phyloP scores from a whole-genome alignment of 1,139 yeast species.

The Taphrina betulina region DNA sequence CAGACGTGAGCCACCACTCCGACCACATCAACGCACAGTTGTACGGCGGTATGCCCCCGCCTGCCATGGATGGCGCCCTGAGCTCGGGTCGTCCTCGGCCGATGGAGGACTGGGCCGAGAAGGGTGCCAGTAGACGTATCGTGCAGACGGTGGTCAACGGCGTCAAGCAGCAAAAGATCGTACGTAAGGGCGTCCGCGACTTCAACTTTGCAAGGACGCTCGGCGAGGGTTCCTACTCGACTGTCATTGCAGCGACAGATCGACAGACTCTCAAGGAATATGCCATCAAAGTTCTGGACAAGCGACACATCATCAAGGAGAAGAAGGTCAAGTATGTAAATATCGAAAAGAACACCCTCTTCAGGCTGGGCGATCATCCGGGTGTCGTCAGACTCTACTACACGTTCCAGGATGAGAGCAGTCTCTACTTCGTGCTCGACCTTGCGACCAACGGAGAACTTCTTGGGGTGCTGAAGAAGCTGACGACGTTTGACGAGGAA shows the following conservation, averaged over 20 bases:
- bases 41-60: slow-evolving; percentile 20
- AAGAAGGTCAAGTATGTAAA: slow-evolving; percentile 94
- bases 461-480: slow-evolving; percentile 68
- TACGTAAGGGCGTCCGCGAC: slow-evolving; percentile 65
- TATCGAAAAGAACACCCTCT: slow-evolving; percentile 89
- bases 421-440: slow-evolving; percentile 87
- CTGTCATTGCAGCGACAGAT: slow-evolving; percentile 79
- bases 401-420: slow-evolving; percentile 88
- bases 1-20: slow-evolving; percentile 8
- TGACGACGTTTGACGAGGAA: slow-evolving; percentile 69
- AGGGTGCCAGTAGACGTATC: slow-evolving; percentile 57
- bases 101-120: slow-evolving; percentile 44
- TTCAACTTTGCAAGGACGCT: slow-evolving; percentile 81
- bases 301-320: slow-evolving; percentile 90
- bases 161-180: slow-evolving; percentile 42
- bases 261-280: slow-evolving; percentile 67
- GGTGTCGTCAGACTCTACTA: slow-evolving; percentile 86
- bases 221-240: slow-evolving; percentile 96
- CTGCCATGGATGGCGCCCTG: background rate
- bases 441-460: slow-evolving; percentile 92
- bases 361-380: slow-evolving; percentile 76
- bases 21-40: slow-evolving; percentile 7
- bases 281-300: slow-evolving; percentile 89
- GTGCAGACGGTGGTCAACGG: slow-evolving; percentile 50
- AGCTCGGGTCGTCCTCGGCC: background rate